These are phyloP conservation scores for Irineochytrium annulatum DNA, from an alignment of 192 early-diverging fungal species.

Conservation along the genomic window DNA sequence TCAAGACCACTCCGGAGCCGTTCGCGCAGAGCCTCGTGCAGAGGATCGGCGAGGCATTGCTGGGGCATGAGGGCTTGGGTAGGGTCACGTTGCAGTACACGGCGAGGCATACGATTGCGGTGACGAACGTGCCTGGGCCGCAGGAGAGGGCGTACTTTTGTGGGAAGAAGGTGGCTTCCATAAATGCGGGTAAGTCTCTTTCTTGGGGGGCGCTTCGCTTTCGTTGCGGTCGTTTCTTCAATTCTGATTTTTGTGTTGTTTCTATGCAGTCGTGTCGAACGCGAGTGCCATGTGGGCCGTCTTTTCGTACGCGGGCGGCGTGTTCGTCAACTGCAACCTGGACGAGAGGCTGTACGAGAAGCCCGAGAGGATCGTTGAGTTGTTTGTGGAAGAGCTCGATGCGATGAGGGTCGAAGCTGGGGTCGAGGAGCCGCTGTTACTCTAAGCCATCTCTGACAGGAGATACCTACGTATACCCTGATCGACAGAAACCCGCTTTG, in stretches of 20 bases:
- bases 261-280: not conserved
- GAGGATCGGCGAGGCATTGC: not conserved
- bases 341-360: not conserved
- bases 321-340: not conserved
- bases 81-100: not conserved
- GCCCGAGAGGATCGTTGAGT: not conserved
- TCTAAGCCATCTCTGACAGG: too few species aligned
- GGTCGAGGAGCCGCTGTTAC: not conserved
- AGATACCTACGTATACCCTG: too few species aligned
- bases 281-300: not conserved
- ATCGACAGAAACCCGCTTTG: too few species aligned
- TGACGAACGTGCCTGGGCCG: conserved; percentile 26
- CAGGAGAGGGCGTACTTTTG: not conserved
- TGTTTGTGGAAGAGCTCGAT: not conserved
- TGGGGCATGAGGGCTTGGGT: not conserved
- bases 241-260: not conserved
- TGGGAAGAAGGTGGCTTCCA: conserved; percentile 1
- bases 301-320: not conserved
- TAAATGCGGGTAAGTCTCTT: conserved; percentile 1
- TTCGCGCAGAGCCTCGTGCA: not conserved
- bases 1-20: conserved; percentile 1
- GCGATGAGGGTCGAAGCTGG: not conserved
- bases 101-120: not conserved
- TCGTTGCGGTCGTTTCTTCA: not conserved
- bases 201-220: too few species aligned